Evolutionary conservation across 768 basidiomycete genomes (phyloP), one percentile per base, ranked within the genome.

Genomic region (Russula olivacea): DNA sequence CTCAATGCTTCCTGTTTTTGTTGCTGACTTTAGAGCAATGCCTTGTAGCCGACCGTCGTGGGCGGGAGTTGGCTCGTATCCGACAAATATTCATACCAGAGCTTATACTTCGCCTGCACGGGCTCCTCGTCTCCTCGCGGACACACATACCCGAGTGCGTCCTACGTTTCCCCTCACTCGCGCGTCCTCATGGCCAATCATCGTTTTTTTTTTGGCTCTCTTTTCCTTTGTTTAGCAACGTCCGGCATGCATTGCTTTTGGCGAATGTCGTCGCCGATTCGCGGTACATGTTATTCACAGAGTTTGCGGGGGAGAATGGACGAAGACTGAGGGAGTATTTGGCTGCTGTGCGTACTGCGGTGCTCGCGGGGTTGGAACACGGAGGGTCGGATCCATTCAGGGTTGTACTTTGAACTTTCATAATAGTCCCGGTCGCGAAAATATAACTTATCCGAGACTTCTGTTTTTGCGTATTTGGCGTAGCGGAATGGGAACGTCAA

Each of bases 61-160:
- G 77, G 25, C 77, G 77, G 23, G 91, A 95, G 65, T 81, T 96
- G 51, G 75, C 82, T 14, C 83, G 88, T n/a, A 88, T 96, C 56
- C 84, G 94, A 47, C 87, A 93, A 69, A 84, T 95, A 34, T 95
- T 88, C 73, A 78, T 97, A 28, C 96, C 94, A 0, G 93, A 97
- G 71, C 79, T 98, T 23, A 83, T 98, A 68, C 80, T 98, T 66
- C 85, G 92, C 23, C 76, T 98, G 2, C 94, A 98, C 70, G 78
- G 81, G 49, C 76, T 88, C 55, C 75, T 98, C 12, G 80, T 83
- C 63, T 74, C 78, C 38, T 91, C 93, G 6, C 77, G 85, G 9
- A 73, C 77, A 11, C 75, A 83, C 23, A 79, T 93, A 47, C 84
- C 87, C 52, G 80, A 82, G 93, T 89, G 68, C 56, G 86, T 78